Conservation (phyloP, 768 basidiomycete genomes). For the Paxillus involutus region DNA sequence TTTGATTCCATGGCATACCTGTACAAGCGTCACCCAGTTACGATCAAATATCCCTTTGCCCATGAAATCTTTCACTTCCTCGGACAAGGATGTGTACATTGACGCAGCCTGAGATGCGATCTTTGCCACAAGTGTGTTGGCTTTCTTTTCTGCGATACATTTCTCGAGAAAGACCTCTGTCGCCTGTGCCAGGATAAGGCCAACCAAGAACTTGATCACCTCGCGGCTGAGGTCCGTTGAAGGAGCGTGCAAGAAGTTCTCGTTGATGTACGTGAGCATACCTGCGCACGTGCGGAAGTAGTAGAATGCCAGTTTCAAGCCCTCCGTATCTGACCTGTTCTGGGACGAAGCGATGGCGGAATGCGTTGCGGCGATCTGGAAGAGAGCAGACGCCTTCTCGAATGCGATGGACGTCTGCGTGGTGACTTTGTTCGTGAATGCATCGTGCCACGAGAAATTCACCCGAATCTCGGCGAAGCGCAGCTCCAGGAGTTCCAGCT, state of each 20-base stretch:
- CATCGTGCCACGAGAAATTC: conserved; percentile 96
- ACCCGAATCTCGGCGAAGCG: conserved; percentile 96
- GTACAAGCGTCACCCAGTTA: conserved; percentile 87
- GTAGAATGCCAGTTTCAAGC: conserved; percentile 89
- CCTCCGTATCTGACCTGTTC: conserved; percentile 86
- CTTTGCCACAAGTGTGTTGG: conserved; percentile 73
- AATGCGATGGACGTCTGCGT: conserved; percentile 96
- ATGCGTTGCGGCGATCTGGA: conserved; percentile 93
- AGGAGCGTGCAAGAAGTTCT: conserved; percentile 98
- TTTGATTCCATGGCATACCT: conserved; percentile 44
- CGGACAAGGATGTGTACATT: conserved; percentile 79
- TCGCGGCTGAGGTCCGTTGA: conserved; percentile 93
- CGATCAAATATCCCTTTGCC: conserved; percentile 95
- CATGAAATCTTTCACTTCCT: conserved; percentile 96
- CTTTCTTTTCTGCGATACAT: conserved; percentile 90
- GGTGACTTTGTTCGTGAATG: conserved; percentile 91
- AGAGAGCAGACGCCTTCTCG: conserved; percentile 97
- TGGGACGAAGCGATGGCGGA: conserved; percentile 87
- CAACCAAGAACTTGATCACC: conserved; percentile 89
- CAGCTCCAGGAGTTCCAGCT: conserved; percentile 94
- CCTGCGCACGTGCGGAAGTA: conserved; percentile 89
- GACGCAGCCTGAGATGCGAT: conserved; percentile 79
- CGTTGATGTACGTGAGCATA: conserved; percentile 98
- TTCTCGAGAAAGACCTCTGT: conserved; percentile 97
- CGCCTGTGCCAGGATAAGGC: conserved; percentile 89